Percentiles rank a stretch among this genome's conserved stretches.
Conservation (phyloP, 176 grass and related monocot genomes). For the Rhynchospora breviuscula region DNA sequence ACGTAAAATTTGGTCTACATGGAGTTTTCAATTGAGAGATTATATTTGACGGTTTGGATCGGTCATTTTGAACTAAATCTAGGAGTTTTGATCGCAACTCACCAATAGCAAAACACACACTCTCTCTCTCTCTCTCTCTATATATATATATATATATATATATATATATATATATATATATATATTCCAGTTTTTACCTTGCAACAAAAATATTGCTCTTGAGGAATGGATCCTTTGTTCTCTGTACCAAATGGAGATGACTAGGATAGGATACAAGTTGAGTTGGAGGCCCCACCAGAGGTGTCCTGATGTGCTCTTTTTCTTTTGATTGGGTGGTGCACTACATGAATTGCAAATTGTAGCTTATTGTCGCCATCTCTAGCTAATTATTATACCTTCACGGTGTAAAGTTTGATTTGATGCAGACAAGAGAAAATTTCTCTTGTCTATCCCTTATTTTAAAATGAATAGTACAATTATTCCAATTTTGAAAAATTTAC, state of each 20-base stretch:
- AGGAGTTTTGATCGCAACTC: no score
- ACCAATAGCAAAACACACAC: no score
- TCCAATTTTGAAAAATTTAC: no score
- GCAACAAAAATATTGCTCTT: not conserved
- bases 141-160: no score
- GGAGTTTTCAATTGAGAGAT: no score
- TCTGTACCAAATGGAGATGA: not conserved
- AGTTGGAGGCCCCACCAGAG: not conserved
- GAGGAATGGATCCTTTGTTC: not conserved
- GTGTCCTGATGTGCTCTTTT: not conserved
- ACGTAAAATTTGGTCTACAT: no score
- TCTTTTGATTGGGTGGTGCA: not conserved
- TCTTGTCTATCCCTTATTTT: no score
- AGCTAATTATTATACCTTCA: not conserved
- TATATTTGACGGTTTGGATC: no score
- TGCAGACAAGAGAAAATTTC: not conserved
- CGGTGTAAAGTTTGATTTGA: not conserved
- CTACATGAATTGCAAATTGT: not conserved
- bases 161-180: no score
- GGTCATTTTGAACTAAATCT: no score
- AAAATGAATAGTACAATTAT: no score
- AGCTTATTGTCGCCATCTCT: not conserved
- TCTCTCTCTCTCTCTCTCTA: no score
- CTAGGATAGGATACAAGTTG: not conserved
- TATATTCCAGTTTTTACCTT: not conserved